Conservation (phyloP, 1,284 basidiomycete species). For the Cystobasidiaceae sp. region DNA sequence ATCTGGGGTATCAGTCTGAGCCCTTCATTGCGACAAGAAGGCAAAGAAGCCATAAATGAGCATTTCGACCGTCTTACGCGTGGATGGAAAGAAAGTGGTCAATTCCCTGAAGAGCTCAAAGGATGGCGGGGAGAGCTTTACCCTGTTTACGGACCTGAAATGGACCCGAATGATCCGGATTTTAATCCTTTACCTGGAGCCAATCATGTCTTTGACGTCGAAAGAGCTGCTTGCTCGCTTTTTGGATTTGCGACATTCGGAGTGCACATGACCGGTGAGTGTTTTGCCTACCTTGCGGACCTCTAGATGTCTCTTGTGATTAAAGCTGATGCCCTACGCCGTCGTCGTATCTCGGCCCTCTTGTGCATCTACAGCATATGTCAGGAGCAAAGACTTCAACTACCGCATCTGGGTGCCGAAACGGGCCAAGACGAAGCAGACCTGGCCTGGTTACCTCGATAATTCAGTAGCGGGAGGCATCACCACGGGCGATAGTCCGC, state of each 20-base stretch:
- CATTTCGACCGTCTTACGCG: slow-evolving; percentile 45
- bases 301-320: no score
- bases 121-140: slow-evolving; percentile 82
- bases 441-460: slow-evolving; percentile 53
- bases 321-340: no score
- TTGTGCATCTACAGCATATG: slow-evolving; percentile 43
- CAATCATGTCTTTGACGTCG: slow-evolving; percentile 79
- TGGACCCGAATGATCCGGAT: slow-evolving; percentile 33
- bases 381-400: slow-evolving; percentile 34
- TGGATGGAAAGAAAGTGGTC: slow-evolving; percentile 46
- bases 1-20: slow-evolving; percentile 34
- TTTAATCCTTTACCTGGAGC: slow-evolving; percentile 37
- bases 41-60: slow-evolving; percentile 38
- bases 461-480: slow-evolving; percentile 61
- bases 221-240: slow-evolving; percentile 77
- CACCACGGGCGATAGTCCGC: slow-evolving; percentile 60
- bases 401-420: slow-evolving; percentile 76
- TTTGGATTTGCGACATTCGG: slow-evolving; percentile 87
- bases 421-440: slow-evolving; percentile 77
- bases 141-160: slow-evolving; percentile 66
- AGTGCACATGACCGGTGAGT: slow-evolving; percentile 64
- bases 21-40: slow-evolving; percentile 37
- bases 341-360: slow-evolving; percentile 45
- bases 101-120: slow-evolving; percentile 47
- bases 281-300: no score